Conservation (phyloP, 2,329 filamentous ascomycete species). For the Aspergillus fischeri region DNA sequence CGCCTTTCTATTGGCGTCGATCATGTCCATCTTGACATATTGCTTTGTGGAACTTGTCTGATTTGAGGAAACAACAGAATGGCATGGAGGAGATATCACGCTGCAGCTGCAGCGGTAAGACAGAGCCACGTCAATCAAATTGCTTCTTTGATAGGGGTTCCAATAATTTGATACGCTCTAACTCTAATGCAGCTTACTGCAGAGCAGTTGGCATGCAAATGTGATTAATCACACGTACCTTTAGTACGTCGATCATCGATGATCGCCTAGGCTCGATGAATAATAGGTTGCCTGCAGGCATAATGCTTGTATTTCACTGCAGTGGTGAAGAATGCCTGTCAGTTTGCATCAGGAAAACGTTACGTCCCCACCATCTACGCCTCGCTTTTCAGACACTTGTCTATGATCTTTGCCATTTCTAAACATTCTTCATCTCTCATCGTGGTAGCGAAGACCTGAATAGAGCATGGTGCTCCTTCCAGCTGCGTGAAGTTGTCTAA, state of each 20-base stretch:
- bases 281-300: not conserved
- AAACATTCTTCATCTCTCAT: constrained; percentile 30
- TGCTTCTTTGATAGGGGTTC: not conserved
- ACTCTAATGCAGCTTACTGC: not conserved
- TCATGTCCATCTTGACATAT: not conserved
- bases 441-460: constrained; percentile 24
- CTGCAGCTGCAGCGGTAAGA: not conserved
- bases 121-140: not conserved
- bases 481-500: constrained; percentile 21
- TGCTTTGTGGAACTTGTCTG: not conserved
- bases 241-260: too few relatives aligned
- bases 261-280: not conserved
- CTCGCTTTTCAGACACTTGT: constrained; percentile 17
- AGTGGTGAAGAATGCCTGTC: not conserved
- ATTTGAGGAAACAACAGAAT: not conserved
- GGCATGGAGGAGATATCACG: not conserved
- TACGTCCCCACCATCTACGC: not conserved
- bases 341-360: not conserved
- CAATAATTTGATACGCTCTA: not conserved
- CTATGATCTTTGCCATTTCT: constrained; percentile 22
- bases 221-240: not conserved
- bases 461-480: constrained; percentile 25
- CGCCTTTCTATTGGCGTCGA: not conserved
- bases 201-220: not conserved
- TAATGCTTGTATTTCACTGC: not conserved